A percentile compares a stretch with the other conserved stretches of the same genome.
Evolutionary conservation across 108 stramenopile species (phyloP).

Genomic region (Discostella stelligeroides): DNA sequence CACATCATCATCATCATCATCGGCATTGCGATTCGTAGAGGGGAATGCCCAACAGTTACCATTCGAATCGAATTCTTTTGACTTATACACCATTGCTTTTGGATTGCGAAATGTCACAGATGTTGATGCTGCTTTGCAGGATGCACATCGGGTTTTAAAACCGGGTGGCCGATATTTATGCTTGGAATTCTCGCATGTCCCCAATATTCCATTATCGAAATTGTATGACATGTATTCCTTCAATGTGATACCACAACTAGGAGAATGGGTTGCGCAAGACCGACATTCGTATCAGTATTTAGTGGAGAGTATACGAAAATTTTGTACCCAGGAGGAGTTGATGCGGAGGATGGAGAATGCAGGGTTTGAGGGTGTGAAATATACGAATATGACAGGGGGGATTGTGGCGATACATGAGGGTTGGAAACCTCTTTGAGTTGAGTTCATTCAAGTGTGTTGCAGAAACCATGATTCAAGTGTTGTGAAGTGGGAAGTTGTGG

Average conservation of each 20-base stretch:
- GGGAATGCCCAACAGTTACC: slow-evolving; percentile 96
- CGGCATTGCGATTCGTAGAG: slow-evolving; percentile 69
- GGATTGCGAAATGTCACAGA: slow-evolving; percentile 98
- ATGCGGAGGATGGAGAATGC: slow-evolving; percentile 73
- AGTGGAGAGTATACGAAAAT: slow-evolving; percentile 98
- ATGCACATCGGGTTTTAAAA: slow-evolving; percentile 89
- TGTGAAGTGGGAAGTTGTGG: neutral
- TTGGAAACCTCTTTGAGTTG: slow-evolving; percentile 68
- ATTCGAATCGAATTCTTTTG: slow-evolving; percentile 91
- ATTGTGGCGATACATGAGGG: slow-evolving; percentile 94
- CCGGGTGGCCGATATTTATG: slow-evolving; percentile 98
- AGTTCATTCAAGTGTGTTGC: neutral
- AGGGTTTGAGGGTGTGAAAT: slow-evolving; percentile 78
- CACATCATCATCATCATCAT: neutral
- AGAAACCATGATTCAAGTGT: neutral
- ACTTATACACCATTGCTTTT: slow-evolving; percentile 98
- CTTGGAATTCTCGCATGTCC: slow-evolving; percentile 94
- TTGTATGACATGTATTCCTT: slow-evolving; percentile 94
- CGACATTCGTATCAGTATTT: slow-evolving; percentile 96
- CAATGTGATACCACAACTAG: slow-evolving; percentile 92
- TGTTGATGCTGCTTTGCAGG: slow-evolving; percentile 81
- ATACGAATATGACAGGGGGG: slow-evolving; percentile 91
- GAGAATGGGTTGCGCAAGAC: slow-evolving; percentile 93
- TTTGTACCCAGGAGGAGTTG: slow-evolving; percentile 91
- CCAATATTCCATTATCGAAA: slow-evolving; percentile 60